Evolutionary conservation across 108 stramenopile genomes (phyloP).

Genomic region (Pseudonitzschia multistriata): DNA sequence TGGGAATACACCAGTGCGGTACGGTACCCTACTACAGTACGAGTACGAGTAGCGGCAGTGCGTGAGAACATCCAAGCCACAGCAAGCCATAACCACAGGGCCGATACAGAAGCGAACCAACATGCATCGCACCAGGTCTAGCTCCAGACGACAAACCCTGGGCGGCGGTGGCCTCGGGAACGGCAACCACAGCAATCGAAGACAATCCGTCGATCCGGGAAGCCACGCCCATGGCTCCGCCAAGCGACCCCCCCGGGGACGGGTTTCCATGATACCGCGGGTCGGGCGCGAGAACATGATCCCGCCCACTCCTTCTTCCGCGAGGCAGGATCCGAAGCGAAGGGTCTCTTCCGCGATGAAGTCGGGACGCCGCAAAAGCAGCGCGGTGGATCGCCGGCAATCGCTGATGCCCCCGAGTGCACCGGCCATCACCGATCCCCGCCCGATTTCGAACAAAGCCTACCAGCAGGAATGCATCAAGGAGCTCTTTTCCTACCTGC

Average conservation of each 20-base stretch:
- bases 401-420: conserved; percentile 23
- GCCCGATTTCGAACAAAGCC: conserved; percentile 67
- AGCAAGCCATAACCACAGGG: not conserved
- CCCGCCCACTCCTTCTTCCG: conserved; percentile 29
- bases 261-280: conserved; percentile 48
- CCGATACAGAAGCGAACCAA: not conserved
- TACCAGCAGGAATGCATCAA: conserved; percentile 72
- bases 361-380: conserved; percentile 18
- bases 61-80: too few relatives aligned
- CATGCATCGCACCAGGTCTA: conserved; percentile 11
- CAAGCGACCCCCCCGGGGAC: conserved; percentile 29
- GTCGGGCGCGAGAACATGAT: conserved; percentile 35
- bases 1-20: not conserved
- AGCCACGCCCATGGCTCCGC: conserved; percentile 7
- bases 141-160: conserved; percentile 36
- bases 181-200: not conserved
- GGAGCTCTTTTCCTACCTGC: conserved; percentile 71
- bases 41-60: too few relatives aligned
- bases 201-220: conserved; percentile 21
- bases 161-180: conserved; percentile 15
- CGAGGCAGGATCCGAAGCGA: not conserved
- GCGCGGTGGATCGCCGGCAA: conserved; percentile 34
- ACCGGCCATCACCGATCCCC: conserved; percentile 41
- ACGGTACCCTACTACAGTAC: too few relatives aligned
- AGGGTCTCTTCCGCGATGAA: conserved; percentile 1